Conservation (phyloP, 257 asterid species). For the Rubia yunnanensis region DNA sequence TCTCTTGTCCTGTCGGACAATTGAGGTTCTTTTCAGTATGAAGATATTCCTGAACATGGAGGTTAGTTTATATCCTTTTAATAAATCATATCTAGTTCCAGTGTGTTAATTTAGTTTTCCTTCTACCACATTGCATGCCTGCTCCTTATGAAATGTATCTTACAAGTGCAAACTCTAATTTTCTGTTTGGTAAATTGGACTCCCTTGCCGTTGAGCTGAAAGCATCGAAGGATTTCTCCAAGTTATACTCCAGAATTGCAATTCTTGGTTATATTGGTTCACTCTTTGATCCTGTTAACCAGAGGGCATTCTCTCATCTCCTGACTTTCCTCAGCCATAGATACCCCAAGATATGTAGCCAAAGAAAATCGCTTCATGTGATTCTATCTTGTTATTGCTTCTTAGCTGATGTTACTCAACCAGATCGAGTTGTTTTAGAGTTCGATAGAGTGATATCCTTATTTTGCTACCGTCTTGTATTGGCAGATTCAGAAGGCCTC, state of each 20-base stretch:
- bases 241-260: conserved; percentile 73
- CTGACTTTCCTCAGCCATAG: conserved; percentile 67
- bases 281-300: conserved; percentile 42
- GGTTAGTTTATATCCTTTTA: conserved; percentile 44
- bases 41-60: conserved; percentile 63
- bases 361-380: not conserved
- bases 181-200: conserved; percentile 66
- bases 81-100: not conserved
- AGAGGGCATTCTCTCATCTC: conserved; percentile 56
- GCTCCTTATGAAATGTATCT: conserved; percentile 6
- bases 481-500: conserved; percentile 69
- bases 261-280: conserved; percentile 84
- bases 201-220: conserved; percentile 60
- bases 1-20: conserved; percentile 55
- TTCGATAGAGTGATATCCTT: not conserved
- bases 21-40: conserved; percentile 84
- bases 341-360: conserved; percentile 66
- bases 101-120: not conserved
- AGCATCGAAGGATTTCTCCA: conserved; percentile 78
- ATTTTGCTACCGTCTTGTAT: not conserved
- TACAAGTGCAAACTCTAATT: conserved; percentile 52
- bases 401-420: not conserved
- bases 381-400: not conserved
- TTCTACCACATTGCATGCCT: not conserved
- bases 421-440: not conserved